phyloP scores from a whole-genome alignment of 2,329 filamentous ascomycete genomes.

The Ophiobolus disseminans region DNA sequence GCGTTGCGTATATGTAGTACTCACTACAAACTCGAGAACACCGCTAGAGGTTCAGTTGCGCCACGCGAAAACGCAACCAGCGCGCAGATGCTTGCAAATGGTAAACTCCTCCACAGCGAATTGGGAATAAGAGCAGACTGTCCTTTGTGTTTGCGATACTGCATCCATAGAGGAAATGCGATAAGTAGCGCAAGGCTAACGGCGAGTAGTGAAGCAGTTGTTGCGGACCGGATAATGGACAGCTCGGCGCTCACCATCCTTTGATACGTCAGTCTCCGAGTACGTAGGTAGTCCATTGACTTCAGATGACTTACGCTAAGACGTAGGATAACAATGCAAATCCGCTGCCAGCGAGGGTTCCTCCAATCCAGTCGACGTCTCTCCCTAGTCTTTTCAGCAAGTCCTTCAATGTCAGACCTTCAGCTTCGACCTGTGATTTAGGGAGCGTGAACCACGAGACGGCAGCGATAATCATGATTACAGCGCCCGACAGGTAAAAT shows the following conservation, averaged over 20 bases:
- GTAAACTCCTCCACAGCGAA: neutral
- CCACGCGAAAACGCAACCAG: neutral
- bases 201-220: neutral
- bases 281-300: neutral
- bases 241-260: neutral
- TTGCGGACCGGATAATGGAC: neutral
- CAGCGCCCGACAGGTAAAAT: conserved; percentile 51
- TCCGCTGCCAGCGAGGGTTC: neutral
- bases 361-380: neutral
- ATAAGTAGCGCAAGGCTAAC: neutral
- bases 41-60: neutral
- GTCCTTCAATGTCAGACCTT: neutral
- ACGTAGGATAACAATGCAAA: neutral
- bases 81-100: neutral
- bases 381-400: neutral
- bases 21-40: neutral
- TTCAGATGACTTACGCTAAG: neutral
- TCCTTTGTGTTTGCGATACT: neutral
- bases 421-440: neutral
- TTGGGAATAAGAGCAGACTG: neutral
- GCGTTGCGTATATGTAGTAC: neutral
- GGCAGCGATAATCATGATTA: neutral
- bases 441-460: neutral
- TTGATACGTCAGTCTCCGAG: no score
- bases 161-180: neutral